These are phyloP conservation scores for Phytopythium litorale DNA, from an alignment of 352 stramenopile species.

Conservation along the genomic window DNA sequence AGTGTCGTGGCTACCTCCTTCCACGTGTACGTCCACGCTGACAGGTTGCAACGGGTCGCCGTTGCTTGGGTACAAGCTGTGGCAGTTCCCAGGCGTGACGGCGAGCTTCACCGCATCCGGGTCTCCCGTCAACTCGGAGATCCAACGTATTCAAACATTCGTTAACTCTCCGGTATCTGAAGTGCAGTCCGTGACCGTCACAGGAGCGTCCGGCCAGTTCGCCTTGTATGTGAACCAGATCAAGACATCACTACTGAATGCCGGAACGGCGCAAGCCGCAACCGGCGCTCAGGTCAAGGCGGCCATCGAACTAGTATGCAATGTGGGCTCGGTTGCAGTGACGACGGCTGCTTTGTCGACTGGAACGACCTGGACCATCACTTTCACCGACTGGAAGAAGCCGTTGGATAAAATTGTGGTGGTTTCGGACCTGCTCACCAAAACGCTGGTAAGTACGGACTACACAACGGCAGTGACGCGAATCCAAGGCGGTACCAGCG, in stretches of 20 bases:
- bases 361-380: conserved; percentile 66
- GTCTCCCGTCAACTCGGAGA: conserved; percentile 74
- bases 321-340: conserved; percentile 50
- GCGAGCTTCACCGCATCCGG: conserved; percentile 73
- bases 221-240: conserved; percentile 64
- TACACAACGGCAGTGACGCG: conserved; percentile 52
- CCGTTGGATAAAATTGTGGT: conserved; percentile 50
- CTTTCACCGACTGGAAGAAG: conserved; percentile 47
- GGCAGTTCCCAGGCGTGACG: conserved; percentile 86
- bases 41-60: conserved; percentile 76
- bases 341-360: conserved; percentile 29
- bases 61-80: conserved; percentile 92
- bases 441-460: conserved; percentile 32
- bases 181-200: conserved; percentile 71
- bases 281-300: conserved; percentile 37
- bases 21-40: conserved; percentile 61
- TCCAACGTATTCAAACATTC: conserved; percentile 88
- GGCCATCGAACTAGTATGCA: conserved; percentile 44
- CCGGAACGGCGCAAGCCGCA: conserved; percentile 18
- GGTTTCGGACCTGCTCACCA: conserved; percentile 51
- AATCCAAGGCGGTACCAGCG: conserved; percentile 35
- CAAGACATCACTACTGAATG: conserved; percentile 45
- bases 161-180: conserved; percentile 54
- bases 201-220: conserved; percentile 63
- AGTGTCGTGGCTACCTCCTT: conserved; percentile 63